phyloP scores from a whole-genome alignment of 352 stramenopile species.

The Phytophthora pini region DNA sequence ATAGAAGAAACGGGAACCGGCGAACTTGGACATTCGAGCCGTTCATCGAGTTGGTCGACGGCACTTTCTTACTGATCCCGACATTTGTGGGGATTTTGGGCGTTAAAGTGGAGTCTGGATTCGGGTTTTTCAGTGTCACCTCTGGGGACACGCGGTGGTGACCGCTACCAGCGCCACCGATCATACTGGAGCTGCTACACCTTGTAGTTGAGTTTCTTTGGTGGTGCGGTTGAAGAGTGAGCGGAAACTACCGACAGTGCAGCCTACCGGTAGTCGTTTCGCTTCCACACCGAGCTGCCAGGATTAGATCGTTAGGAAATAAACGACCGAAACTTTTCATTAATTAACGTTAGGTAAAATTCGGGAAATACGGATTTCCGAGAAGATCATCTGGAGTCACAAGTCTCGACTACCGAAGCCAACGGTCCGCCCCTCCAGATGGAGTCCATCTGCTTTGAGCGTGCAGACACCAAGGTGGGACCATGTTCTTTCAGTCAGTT shows the following conservation, averaged over 20 bases:
- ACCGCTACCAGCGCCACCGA: conserved; percentile 32
- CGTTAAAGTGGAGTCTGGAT: conserved; percentile 60
- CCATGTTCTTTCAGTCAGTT: neutral
- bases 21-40: conserved; percentile 1
- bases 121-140: conserved; percentile 71
- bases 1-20: conserved; percentile 26
- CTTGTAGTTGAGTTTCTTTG: neutral
- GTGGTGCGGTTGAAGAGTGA: conserved; percentile 16
- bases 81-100: conserved; percentile 64
- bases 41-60: conserved; percentile 8
- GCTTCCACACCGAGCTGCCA: conserved; percentile 11
- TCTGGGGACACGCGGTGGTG: conserved; percentile 75
- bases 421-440: conserved; percentile 10
- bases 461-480: conserved; percentile 9
- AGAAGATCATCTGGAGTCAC: conserved; percentile 6
- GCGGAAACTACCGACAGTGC: neutral
- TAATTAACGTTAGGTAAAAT: neutral
- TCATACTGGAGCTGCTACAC: conserved; percentile 8
- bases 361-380: neutral
- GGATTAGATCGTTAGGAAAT: conserved; percentile 17
- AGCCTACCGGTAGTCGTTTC: conserved; percentile 18
- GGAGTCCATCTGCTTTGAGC: neutral
- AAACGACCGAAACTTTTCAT: neutral
- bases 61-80: conserved; percentile 38
- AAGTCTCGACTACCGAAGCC: conserved; percentile 11